Base-by-base conservation (phyloP, 1,284 basidiomycete species). In the Schizophyllum amplum region DNA sequence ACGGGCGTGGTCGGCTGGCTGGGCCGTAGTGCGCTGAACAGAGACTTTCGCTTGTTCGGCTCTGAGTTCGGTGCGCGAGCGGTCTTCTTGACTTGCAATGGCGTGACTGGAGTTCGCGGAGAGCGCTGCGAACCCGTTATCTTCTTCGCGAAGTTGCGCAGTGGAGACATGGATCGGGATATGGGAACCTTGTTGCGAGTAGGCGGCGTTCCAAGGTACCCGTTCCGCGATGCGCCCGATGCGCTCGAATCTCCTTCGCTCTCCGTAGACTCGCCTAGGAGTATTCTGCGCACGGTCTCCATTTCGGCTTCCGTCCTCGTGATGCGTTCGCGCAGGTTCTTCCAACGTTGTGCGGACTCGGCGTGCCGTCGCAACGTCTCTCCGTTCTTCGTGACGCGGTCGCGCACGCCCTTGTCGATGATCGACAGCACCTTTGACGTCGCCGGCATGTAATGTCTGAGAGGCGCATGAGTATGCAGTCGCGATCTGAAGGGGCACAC, bases 381-480 rank as follows among this genome's bases (percentile, higher is more conserved):
- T 2, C 96, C 96, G 62, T 98, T 98, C 78, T 92, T 93, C 17
- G 94, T 96, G 1, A 91, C 86, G 53, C 93, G 82, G 62, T 96
- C 92, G 59, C 84, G 82, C 25, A 98, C 89, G 46, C 92, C 92
- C 69, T 92, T 95, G 67, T 94, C 92, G 65, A 98, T 89, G 64
- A 94, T 94, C 21, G 86, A 84, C n/a, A 98, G 78, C 47, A 95
- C 94, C 68, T 94, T 94, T 11, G 87, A 89, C 3, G 92, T 91
- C 22, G 94, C 93, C 0, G 94, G 94, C 71, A 92, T 85, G 68
- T 98, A 98, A 69, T 92, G 92, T 68, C 83, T 90, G 60, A 55
- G 52, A n/a, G n/a, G 11, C 15, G 3, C 4, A 50, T 21, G 20
- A 4, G 22, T 21, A 50, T 11, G 22, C 48, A 22, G 13, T 50